These are phyloP conservation scores for Paulinella micropora DNA, from an alignment of 78 protist species.

Conservation along the genomic window DNA sequence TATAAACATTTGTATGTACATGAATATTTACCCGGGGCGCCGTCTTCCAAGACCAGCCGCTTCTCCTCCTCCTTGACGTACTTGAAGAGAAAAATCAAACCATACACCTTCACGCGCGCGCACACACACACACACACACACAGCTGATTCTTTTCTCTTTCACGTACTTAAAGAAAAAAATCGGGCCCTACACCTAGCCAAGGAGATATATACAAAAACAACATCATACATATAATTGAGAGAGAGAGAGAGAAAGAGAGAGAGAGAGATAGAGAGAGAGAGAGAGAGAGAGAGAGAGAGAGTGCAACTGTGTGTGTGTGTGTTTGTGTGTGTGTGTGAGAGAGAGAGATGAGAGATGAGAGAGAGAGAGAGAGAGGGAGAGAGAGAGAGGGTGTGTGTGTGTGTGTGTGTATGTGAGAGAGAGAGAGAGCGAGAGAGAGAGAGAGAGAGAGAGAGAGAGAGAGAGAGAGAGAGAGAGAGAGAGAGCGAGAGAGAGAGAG, in stretches of 20 bases:
- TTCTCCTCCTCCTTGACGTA: slow-evolving; percentile 50
- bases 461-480: background rate
- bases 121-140: too few species aligned
- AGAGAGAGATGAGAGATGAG: too few species aligned
- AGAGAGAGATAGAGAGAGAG: too few species aligned
- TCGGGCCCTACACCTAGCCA: background rate
- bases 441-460: too few species aligned
- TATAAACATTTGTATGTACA: too few species aligned
- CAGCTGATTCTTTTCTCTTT: background rate
- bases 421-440: too few species aligned
- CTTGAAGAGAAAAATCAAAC: slow-evolving; percentile 80
- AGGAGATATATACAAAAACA: too few species aligned
- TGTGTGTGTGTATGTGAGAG: too few species aligned
- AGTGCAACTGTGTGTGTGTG: too few species aligned
- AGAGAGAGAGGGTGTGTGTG: background rate
- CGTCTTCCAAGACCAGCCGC: background rate
- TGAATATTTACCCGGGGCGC: slow-evolving; percentile 17
- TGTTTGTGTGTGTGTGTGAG: too few species aligned
- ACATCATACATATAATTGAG: too few species aligned
- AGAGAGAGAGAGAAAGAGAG: background rate
- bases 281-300: background rate
- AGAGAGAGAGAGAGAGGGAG: background rate
- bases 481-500: too few species aligned
- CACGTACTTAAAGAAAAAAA: background rate
- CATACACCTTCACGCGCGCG: slow-evolving; percentile 54